Base-by-base conservation (phyloP, 768 basidiomycete species). In the Leucosporidium creatinivorum region DNA sequence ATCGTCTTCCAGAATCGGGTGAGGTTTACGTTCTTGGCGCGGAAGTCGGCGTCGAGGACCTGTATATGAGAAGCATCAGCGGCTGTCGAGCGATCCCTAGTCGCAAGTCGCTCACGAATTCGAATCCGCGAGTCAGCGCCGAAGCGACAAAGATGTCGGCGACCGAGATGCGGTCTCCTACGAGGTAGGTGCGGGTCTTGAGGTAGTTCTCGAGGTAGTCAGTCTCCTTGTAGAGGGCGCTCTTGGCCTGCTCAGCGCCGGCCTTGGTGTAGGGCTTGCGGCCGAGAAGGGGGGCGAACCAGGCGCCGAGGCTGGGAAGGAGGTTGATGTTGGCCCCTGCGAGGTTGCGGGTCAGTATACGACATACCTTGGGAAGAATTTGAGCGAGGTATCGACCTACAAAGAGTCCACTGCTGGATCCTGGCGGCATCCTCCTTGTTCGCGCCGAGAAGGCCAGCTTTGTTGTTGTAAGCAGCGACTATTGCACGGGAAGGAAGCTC, bases 101-200 rank as follows among this genome's bases (percentile, higher is more conserved):
- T n/a, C n/a, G n/a, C n/a, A n/a, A n/a, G 33, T 10, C 10, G 10
- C 33, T 33, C 30, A 63, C 84, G 49, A 68, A 62, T 26, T 74
- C 62, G 75, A 84, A 84, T 3, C 83, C 82, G 69, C 81, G 81
- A 71, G 82, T 81, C 68, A 91, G 77, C 76, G 83, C 71, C 61
- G 82, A 78, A 47, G 88, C 89, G 72, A 90, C 73, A 76, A 78
- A 77, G 79, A 99, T 78, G 76, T 99, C 96, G 70, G 93, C 96
- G 56, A 94, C 83, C 69, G 92, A 91, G 83, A 98, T 89, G 76
- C 94, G 89, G 78, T 99, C 91, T 72, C 87, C 87, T 63, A 92
- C 92, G 75, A 98, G 84, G 84, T 86, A 98, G 56, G 94, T 99
- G 76, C 84, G 85, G 65, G 85, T 82, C 58, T 81, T 77, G 74